phyloP scores from a whole-genome alignment of 345 rosid species.

The Populus simonii region DNA sequence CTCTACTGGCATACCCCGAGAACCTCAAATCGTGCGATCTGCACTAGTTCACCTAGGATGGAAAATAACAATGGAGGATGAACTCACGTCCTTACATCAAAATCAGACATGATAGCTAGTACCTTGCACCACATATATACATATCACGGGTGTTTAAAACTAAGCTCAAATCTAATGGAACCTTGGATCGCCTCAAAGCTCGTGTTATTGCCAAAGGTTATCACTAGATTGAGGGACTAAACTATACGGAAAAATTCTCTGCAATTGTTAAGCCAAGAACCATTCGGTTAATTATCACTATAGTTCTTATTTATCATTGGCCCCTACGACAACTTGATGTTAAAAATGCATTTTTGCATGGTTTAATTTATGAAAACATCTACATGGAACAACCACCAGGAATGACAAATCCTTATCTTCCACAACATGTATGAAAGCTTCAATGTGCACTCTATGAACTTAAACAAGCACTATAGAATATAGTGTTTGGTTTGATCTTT shows the following conservation, averaged over 20 bases:
- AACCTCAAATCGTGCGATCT: no score
- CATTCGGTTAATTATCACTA: background rate
- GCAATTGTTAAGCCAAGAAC: background rate
- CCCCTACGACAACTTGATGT: background rate
- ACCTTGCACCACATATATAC: background rate
- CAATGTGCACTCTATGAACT: background rate
- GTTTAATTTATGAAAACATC: background rate
- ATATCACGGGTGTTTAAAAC: background rate
- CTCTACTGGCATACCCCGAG: no score
- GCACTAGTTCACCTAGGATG: no score
- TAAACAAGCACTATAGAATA: background rate
- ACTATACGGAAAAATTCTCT: background rate
- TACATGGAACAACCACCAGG: background rate
- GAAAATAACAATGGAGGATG: no score
- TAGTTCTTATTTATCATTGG: background rate
- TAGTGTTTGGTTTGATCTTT: background rate
- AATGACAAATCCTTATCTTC: no score
- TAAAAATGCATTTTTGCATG: background rate
- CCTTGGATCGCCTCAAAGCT: background rate
- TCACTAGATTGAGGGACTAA: background rate
- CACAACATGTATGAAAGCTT: background rate
- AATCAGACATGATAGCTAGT: no score
- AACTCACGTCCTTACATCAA: no score
- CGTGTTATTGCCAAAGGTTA: background rate
- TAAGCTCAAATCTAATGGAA: background rate